These are phyloP conservation scores for Aspergillus sclerotioniger DNA, from an alignment of 495 filamentous ascomycete species.

Conservation along the genomic window DNA sequence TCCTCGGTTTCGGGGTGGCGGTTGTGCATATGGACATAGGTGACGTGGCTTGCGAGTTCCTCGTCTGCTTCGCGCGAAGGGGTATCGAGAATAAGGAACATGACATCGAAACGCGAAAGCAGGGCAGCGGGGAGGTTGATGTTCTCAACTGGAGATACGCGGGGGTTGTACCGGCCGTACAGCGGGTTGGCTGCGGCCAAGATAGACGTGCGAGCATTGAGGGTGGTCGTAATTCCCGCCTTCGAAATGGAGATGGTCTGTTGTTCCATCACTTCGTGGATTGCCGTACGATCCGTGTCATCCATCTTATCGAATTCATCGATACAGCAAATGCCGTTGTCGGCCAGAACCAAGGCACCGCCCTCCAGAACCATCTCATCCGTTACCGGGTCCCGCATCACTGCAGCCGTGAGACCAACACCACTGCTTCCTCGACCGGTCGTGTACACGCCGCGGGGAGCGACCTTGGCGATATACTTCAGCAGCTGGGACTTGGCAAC, in stretches of 20 bases:
- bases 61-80: conserved; percentile 85
- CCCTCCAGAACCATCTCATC: conserved; percentile 99
- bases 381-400: conserved; percentile 97
- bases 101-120: conserved; percentile 92
- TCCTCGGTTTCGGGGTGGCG: conserved; percentile 78
- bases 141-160: conserved; percentile 94
- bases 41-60: conserved; percentile 91
- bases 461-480: conserved; percentile 98
- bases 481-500: conserved; percentile 97
- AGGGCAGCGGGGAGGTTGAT: conserved; percentile 96
- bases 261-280: conserved; percentile 99
- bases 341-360: conserved; percentile 90
- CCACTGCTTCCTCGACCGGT: conserved; percentile 94
- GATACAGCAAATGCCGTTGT: conserved; percentile 99
- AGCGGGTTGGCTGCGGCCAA: conserved; percentile 97
- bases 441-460: conserved; percentile 94
- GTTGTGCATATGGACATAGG: conserved; percentile 97
- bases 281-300: conserved; percentile 90
- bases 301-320: conserved; percentile 99
- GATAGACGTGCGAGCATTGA: conserved; percentile 95
- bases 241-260: conserved; percentile 99
- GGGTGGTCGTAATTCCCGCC: conserved; percentile 91
- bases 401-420: conserved; percentile 94
- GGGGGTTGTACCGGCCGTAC: conserved; percentile 97
- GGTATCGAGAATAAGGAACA: conserved; percentile 94